Evolutionary conservation across 2,329 filamentous ascomycete species (phyloP).

Genomic region (Fusarium equiseti): DNA sequence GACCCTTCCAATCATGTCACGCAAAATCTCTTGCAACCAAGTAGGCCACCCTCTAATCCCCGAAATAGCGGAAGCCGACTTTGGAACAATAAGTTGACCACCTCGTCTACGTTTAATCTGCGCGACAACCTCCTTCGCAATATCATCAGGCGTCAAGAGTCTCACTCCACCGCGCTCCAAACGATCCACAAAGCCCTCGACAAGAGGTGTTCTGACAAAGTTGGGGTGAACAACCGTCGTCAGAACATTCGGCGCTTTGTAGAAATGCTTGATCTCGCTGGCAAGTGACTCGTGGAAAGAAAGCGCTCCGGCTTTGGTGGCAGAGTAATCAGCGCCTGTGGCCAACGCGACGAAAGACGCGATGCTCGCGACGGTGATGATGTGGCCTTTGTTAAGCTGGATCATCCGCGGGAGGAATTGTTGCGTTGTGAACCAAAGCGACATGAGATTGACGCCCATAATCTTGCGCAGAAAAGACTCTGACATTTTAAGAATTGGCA

Average conservation of each 20-base stretch:
- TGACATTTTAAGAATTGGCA: slow-evolving; percentile 67
- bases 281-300: slow-evolving; percentile 75
- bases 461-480: slow-evolving; percentile 70
- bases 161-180: slow-evolving; percentile 47
- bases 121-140: slow-evolving; percentile 58
- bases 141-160: slow-evolving; percentile 51
- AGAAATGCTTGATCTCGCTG: slow-evolving; percentile 67
- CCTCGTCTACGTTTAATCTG: slow-evolving; percentile 60
- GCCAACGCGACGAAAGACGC: slow-evolving; percentile 71
- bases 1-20: slow-evolving; percentile 41
- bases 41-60: slow-evolving; percentile 57
- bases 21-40: slow-evolving; percentile 52
- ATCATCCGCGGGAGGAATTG: slow-evolving; percentile 77
- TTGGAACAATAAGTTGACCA: slow-evolving; percentile 61
- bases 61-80: slow-evolving; percentile 37
- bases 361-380: slow-evolving; percentile 77
- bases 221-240: slow-evolving; percentile 73
- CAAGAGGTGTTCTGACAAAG: slow-evolving; percentile 63
- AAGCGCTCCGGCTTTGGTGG: slow-evolving; percentile 73
- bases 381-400: slow-evolving; percentile 73
- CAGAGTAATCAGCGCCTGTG: slow-evolving; percentile 73
- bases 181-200: slow-evolving; percentile 49
- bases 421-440: slow-evolving; percentile 72
- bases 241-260: slow-evolving; percentile 71
- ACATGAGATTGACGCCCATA: slow-evolving; percentile 76